Base-by-base conservation (phyloP, 768 basidiomycete genomes). In the Suillus tomentosus region DNA sequence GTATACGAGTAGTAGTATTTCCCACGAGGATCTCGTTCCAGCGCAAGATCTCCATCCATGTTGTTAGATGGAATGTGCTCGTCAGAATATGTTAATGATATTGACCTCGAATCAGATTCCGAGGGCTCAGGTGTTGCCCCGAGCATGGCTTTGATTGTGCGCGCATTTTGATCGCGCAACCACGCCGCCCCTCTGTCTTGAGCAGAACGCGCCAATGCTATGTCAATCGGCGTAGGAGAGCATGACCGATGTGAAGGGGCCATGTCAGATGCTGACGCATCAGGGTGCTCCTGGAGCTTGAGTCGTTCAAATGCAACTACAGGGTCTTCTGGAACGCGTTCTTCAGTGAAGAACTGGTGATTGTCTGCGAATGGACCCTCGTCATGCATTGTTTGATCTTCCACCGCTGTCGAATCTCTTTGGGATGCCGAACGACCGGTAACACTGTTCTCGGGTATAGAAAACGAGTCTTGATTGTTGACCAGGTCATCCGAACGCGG, bases 111-210 rank as follows among this genome's bases (percentile, higher is more conserved):
- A 60, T 89, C 88, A 2, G 83, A 80, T 54, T 82, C 82, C 3
- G 88, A 89, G 14, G 86, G 84, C 48, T 82, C 86, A 3, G 87
- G 86, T 14, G 75, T 74, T 43, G 76, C 72, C 19, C 89, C 89
- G 8, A 90, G 77, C 79, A 85, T 85, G 22, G 83, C 82, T 53
- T 85, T 83, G 58, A 88, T 81, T 0, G 84, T 81, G 14, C 91
- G 84, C 39, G 85, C 82, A 58, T 86, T 91, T 74, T 96, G 94
- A 69, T 95, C 93, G 42, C 85, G 83, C 51, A 96, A 74, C 94
- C 94, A 96, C 34, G 89, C 85, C 8, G 85, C 86, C 0, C 92
- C 91, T 10, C 91, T 85, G 71, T 90, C 87, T 62, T 81, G 82
- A 7, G 82, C 82, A n/a, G 81, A 78, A 34, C 78, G 66, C 27